These are phyloP conservation scores for Neurospora terricola DNA, from an alignment of 495 filamentous ascomycete species.

Conservation along the genomic window DNA sequence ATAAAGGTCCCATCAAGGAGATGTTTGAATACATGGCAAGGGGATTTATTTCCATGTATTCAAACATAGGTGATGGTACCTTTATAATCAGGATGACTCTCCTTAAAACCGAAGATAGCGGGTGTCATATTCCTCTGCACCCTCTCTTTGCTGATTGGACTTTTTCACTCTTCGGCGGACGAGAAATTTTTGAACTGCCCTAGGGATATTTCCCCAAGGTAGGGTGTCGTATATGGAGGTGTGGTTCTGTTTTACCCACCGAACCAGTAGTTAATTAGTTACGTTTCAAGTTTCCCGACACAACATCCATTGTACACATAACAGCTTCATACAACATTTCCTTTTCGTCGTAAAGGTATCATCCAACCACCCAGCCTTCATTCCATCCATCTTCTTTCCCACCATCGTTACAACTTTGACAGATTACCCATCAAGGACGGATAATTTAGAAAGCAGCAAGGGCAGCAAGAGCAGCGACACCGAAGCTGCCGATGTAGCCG, in stretches of 20 bases:
- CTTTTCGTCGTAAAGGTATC: not conserved
- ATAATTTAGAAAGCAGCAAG: conserved; percentile 19
- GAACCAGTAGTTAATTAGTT: not conserved
- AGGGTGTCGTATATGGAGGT: too few relatives aligned
- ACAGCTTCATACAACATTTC: not conserved
- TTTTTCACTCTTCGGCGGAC: too few relatives aligned
- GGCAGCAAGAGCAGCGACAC: conserved; percentile 17
- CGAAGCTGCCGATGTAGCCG: conserved; percentile 15
- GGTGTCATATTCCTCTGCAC: too few relatives aligned
- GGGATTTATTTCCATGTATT: too few relatives aligned
- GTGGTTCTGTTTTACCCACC: not conserved
- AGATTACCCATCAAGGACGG: not conserved
- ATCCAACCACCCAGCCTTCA: not conserved
- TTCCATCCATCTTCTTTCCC: not conserved
- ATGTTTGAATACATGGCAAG: too few relatives aligned
- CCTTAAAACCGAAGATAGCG: too few relatives aligned
- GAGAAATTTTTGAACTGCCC: too few relatives aligned
- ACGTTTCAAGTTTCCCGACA: not conserved
- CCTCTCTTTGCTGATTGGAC: too few relatives aligned
- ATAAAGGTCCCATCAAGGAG: too few relatives aligned
- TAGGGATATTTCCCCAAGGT: not conserved
- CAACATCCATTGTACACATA: not conserved
- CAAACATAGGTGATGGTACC: too few relatives aligned
- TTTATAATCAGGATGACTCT: too few relatives aligned
- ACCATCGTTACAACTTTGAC: not conserved